These are phyloP conservation scores for Kandelia obovata DNA, from an alignment of 345 rosid genomes.

Conservation along the genomic window DNA sequence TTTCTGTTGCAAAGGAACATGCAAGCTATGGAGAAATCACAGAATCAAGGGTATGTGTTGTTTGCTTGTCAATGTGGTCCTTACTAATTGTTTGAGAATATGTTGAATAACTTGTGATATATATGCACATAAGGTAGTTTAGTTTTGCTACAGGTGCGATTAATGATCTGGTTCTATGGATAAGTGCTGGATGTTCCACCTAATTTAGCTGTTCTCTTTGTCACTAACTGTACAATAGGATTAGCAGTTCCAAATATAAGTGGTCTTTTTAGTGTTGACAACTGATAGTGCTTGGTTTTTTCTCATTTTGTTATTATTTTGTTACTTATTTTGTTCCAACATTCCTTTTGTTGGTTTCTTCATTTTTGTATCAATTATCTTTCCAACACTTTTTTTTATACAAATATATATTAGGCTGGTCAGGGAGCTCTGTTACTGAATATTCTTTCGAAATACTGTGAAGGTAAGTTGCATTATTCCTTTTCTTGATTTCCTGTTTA, in stretches of 20 bases:
- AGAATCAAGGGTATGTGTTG: constrained; percentile 66
- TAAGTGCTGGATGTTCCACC: no score
- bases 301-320: no score
- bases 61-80: constrained; percentile 3
- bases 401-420: constrained; percentile 56
- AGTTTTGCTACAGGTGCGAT: no score
- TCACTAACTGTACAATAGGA: background rate
- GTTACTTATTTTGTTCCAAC: background rate
- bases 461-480: constrained; percentile 44
- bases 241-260: background rate
- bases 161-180: no score
- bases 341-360: constrained; percentile 4
- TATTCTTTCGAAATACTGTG: constrained; percentile 86
- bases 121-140: background rate
- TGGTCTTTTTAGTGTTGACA: background rate
- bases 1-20: constrained; percentile 83
- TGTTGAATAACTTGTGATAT: background rate
- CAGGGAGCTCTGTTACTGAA: constrained; percentile 93
- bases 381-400: constrained; percentile 11
- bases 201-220: no score
- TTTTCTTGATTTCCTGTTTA: background rate
- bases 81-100: constrained; percentile 1
- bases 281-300: background rate
- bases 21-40: constrained; percentile 88
- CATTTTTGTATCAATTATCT: constrained; percentile 17